phyloP scores from a whole-genome alignment of 2,329 filamentous ascomycete species.

The Clarireedia homoeocarpa region DNA sequence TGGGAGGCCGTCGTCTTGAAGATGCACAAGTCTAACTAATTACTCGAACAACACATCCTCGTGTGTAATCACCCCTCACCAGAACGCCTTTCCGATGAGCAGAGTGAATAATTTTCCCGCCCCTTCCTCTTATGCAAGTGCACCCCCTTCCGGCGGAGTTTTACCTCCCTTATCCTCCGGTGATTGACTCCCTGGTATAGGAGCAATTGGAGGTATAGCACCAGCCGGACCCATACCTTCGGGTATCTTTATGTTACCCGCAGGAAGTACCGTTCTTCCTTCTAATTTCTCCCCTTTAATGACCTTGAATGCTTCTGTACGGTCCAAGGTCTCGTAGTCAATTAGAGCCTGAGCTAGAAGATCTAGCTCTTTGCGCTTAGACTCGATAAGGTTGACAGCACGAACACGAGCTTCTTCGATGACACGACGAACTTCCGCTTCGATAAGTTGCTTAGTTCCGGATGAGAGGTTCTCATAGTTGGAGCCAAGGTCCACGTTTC shows the following conservation, averaged over 20 bases:
- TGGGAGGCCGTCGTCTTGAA: not conserved
- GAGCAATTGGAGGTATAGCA: slow-evolving; percentile 21
- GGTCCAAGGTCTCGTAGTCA: slow-evolving; percentile 87
- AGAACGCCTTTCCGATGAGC: slow-evolving; percentile 15
- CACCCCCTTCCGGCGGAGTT: slow-evolving; percentile 21
- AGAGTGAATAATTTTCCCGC: slow-evolving; percentile 8
- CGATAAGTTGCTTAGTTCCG: slow-evolving; percentile 79
- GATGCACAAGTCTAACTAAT: not conserved
- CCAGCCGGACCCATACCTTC: slow-evolving; percentile 12
- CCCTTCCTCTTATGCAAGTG: slow-evolving; percentile 16
- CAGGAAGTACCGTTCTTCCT: slow-evolving; percentile 54
- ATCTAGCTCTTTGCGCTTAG: slow-evolving; percentile 78
- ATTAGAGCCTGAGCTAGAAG: slow-evolving; percentile 81
- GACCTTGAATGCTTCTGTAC: slow-evolving; percentile 83
- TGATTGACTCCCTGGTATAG: slow-evolving; percentile 19
- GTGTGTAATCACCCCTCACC: slow-evolving; percentile 5
- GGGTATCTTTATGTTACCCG: slow-evolving; percentile 61
- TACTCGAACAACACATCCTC: slow-evolving; percentile 3
- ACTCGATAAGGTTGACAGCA: slow-evolving; percentile 61
- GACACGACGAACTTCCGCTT: slow-evolving; percentile 77
- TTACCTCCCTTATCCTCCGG: slow-evolving; percentile 15
- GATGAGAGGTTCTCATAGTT: slow-evolving; percentile 77
- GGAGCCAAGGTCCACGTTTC: slow-evolving; percentile 79
- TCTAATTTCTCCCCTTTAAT: slow-evolving; percentile 77
- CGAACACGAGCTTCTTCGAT: slow-evolving; percentile 75